phyloP scores from a whole-genome alignment of 2,329 filamentous ascomycete genomes.

The Ophiostoma angusticollis region DNA sequence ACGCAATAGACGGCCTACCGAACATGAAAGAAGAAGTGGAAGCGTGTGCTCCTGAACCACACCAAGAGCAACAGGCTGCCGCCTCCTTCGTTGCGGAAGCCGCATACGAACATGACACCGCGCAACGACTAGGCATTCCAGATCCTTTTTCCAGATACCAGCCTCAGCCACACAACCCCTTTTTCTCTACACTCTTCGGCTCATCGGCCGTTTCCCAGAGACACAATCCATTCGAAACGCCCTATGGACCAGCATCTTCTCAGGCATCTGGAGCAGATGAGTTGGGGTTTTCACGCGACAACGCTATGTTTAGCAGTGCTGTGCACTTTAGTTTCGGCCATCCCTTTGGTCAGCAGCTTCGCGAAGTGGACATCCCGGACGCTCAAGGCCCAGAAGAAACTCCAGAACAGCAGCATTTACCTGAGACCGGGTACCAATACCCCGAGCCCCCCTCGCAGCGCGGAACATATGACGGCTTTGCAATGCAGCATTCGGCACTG shows the following conservation, averaged over 20 bases:
- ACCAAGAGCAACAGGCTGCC: background rate
- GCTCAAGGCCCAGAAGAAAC: background rate
- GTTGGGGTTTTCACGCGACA: conserved; percentile 8
- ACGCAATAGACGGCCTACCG: too few species aligned
- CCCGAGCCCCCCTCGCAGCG: conserved; percentile 10
- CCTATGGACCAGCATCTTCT: too few species aligned
- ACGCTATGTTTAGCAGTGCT: conserved; percentile 3
- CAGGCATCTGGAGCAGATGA: background rate
- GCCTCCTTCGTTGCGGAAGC: background rate
- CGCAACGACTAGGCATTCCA: background rate
- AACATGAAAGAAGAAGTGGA: too few species aligned
- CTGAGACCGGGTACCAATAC: conserved; percentile 7
- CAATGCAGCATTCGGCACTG: background rate
- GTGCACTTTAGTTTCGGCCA: conserved; percentile 11
- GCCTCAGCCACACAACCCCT: background rate
- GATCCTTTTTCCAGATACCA: conserved; percentile 3
- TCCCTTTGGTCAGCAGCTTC: background rate
- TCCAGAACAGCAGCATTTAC: background rate
- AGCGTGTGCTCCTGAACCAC: too few species aligned
- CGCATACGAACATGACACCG: too few species aligned
- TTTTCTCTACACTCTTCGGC: conserved; percentile 5
- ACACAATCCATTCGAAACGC: background rate
- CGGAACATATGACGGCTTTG: background rate
- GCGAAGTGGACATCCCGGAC: background rate
- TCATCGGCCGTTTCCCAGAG: background rate